Conservation (phyloP, 2,329 filamentous ascomycete genomes). For the Botrytis medusae region DNA sequence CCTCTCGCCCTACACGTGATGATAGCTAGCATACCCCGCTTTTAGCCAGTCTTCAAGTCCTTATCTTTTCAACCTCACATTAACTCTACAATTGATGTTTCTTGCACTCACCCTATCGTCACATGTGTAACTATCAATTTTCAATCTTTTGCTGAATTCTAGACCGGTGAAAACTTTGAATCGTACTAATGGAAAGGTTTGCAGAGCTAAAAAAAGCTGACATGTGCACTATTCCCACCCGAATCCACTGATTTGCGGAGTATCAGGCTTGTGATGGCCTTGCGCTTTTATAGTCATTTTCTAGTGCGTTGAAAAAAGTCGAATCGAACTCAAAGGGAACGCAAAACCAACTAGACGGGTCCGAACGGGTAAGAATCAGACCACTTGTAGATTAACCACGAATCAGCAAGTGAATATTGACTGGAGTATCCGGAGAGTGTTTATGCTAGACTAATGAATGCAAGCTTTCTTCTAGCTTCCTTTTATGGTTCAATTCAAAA, state of each 20-base stretch:
- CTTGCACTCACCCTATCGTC: neutral
- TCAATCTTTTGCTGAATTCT: neutral
- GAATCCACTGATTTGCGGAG: constrained; percentile 2
- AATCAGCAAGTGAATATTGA: neutral
- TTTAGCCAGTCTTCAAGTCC: neutral
- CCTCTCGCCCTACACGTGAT: neutral
- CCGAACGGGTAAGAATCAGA: constrained; percentile 2
- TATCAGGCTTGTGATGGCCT: neutral
- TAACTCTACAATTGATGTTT: neutral
- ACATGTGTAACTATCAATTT: neutral
- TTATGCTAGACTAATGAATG: neutral
- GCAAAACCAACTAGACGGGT: neutral
- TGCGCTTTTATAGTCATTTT: neutral
- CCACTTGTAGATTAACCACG: neutral
- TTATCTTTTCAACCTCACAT: neutral
- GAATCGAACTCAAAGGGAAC: neutral
- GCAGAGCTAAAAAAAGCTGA: neutral
- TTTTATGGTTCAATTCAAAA: constrained; percentile 1
- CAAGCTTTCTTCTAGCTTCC: neutral
- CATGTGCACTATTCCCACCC: neutral
- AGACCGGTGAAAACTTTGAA: neutral
- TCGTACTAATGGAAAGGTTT: neutral
- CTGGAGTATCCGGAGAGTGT: neutral
- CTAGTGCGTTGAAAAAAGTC: neutral
- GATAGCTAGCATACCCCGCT: neutral